These are phyloP conservation scores for Papiliotrema fonsecae DNA, from an alignment of 1,284 basidiomycete genomes.

Conservation along the genomic window DNA sequence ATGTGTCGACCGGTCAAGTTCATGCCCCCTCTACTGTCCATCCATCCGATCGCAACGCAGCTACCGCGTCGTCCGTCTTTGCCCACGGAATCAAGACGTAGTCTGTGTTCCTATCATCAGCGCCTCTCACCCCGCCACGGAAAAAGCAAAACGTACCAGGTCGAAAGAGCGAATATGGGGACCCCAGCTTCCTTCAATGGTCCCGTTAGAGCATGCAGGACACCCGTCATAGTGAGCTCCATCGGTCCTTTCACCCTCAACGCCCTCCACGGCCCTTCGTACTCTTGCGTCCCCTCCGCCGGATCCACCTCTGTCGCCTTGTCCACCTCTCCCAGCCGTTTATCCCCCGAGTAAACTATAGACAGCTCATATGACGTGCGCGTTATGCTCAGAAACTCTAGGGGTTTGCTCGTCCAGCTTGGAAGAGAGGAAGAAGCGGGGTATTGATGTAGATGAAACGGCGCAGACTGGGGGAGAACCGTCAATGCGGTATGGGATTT, in stretches of 20 bases:
- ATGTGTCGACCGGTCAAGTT: no score
- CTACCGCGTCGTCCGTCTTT: slow-evolving; percentile 11
- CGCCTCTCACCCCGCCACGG: no score
- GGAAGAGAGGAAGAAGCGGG: neutral
- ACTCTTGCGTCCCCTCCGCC: neutral
- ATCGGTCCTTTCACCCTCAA: slow-evolving; percentile 62
- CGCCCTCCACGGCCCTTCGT: slow-evolving; percentile 43
- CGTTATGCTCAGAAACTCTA: slow-evolving; percentile 57
- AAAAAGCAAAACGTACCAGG: slow-evolving; percentile 59
- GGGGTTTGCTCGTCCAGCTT: neutral
- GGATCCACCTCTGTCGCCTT: neutral
- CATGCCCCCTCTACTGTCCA: slow-evolving; percentile 7
- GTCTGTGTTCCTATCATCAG: slow-evolving; percentile 23
- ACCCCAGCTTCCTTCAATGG: slow-evolving; percentile 57
- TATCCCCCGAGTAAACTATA: slow-evolving; percentile 44
- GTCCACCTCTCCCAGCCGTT: neutral
- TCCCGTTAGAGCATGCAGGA: slow-evolving; percentile 55
- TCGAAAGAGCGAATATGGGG: slow-evolving; percentile 61
- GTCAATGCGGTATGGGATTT: neutral
- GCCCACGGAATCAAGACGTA: slow-evolving; percentile 22
- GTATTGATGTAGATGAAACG: neutral
- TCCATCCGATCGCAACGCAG: slow-evolving; percentile 14
- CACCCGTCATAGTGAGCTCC: slow-evolving; percentile 64
- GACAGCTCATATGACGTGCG: slow-evolving; percentile 60
- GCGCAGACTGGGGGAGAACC: neutral